Evolutionary conservation across 1,284 basidiomycete genomes (phyloP), one percentile per base, ranked within the genome.

Genomic region (Fomitopsis betulina): DNA sequence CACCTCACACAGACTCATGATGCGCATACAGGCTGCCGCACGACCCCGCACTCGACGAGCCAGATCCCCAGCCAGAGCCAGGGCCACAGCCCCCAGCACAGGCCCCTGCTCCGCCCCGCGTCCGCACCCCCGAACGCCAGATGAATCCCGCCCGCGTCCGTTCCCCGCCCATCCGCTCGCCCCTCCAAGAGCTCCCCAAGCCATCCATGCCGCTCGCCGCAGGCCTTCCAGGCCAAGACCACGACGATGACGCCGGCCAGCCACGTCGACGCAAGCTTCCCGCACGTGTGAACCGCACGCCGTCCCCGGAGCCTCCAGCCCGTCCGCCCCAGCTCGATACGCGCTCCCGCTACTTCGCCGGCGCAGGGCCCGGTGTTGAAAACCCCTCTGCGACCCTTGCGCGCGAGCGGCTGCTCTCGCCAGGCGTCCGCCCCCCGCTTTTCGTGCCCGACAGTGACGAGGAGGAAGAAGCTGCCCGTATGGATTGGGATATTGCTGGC

Each of bases 221-320:
- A 8, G 66, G 65, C 0, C 64, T 68, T 7, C 67, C 68, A 1
- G 50, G 54, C 23, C 54, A 59, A 1, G 60, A 64, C 15, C 67
- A 71, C 60, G 64, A 64, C 51, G 81, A 83, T 61, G 75, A 80
- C 58, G 74, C 76, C 49, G 75, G 76, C 40, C 76, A 78, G 60
- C 76, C 76, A 5, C 75, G 78, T n/a, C 69, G 76, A 17, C 73
- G 77, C 3, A 70, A 70, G 43, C 58, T 66, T 5, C 70, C 70
- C 38, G 56, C 33, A 13, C 64, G 66, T 35, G 52, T 54, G 2
- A 56, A 57, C 10, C 64, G 64, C 38, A 70, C 65, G 7, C 70
- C 69, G 23, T 66, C 66, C 8, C 65, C 66, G 1, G 62, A 63
- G 5, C 67, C 69, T 2, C 68, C 65, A 30, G 61, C 68, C 15